Base-by-base conservation (phyloP, 2,329 filamentous ascomycete genomes). In the Nothophaeocryptopus gaeumannii region DNA sequence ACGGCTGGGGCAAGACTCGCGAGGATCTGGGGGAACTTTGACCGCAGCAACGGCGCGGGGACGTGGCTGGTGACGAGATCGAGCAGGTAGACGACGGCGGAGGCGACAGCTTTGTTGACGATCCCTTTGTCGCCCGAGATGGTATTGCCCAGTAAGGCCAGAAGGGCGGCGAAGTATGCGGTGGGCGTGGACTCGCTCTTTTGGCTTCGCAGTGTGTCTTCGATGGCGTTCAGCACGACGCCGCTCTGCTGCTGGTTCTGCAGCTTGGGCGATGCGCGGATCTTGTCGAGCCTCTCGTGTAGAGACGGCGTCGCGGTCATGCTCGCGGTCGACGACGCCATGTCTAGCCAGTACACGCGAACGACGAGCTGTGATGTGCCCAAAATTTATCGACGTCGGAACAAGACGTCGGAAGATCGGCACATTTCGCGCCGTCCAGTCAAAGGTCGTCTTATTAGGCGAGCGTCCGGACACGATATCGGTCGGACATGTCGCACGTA, bases 1-100 rank as follows among this genome's bases (percentile, higher is more conserved):
- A 99, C 78, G 10, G 91, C 86, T 2, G 92, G 91, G 14, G 89
- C 90, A 59, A 99, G 81, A 54, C 87, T 84, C 30, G 85, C 83
- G 53, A 99, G 83, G 64, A 99, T 96, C 70, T 95, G 88, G 26
- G 88, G 86, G 74, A 99, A 99, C 71, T 97, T 96, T 59, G 89
- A 87, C 65, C 91, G 88, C 50, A 99, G 85, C 52, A 99, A 84
- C 53, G 91, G 83, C 54, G 88, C 81, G 47, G 93, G 89, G 54
- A 91, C 84, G 72, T 85, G 88, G 51, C 88, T 87, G 12, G 90
- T 93, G 61, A 96, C 82, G 59, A 95, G 78, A 72, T 99, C 92
- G 74, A 99, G 89, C 12, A 99, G 84, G 72, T 99, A 99, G 61
- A 99, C 87, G 58, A 95, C 86, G 2, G 92, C 88, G 15, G 87